A percentile compares a stretch with the other conserved stretches of the same genome.
phyloP scores from a whole-genome alignment of 1,139 yeast genomes.

The Suhomyces taliae region DNA sequence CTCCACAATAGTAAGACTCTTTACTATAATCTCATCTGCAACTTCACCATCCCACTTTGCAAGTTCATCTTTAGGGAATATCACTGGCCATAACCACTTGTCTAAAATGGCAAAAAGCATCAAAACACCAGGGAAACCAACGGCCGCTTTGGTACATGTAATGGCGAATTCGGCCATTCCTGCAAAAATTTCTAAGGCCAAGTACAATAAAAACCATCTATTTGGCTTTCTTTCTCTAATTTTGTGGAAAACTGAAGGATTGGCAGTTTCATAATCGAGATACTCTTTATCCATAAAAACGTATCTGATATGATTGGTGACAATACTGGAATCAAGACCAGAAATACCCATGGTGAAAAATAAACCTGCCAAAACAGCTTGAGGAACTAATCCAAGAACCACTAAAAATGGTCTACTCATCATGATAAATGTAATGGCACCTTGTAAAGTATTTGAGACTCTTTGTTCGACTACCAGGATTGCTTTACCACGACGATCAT shows the following conservation, averaged over 20 bases:
- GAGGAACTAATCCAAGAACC: conserved; percentile 86
- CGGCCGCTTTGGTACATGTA: conserved; percentile 85
- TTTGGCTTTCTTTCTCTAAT: conserved; percentile 35
- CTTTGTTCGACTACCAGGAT: conserved; percentile 84
- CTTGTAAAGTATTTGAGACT: conserved; percentile 80
- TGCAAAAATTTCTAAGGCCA: conserved; percentile 61
- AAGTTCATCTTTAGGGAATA: conserved; percentile 65
- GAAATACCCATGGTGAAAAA: conserved; percentile 91
- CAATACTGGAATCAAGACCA: conserved; percentile 68
- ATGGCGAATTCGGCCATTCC: conserved; percentile 82
- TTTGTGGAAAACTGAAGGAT: conserved; percentile 39
- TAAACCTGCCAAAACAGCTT: conserved; percentile 87
- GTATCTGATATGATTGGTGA: conserved; percentile 62
- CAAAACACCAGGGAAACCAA: conserved; percentile 89
- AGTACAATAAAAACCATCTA: conserved; percentile 56
- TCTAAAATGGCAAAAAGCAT: conserved; percentile 58
- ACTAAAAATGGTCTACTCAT: conserved; percentile 86
- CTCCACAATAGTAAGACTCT: conserved; percentile 31
- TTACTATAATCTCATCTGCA: conserved; percentile 57
- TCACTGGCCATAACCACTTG: conserved; percentile 63
- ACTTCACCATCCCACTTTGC: conserved; percentile 68
- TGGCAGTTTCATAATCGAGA: conserved; percentile 32
- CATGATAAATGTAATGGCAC: conserved; percentile 76
- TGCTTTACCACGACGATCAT: conserved; percentile 47
- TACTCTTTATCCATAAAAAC: conserved; percentile 61